These are phyloP conservation scores for Rhodomyrtus tomentosa DNA, from an alignment of 345 rosid genomes.

Conservation along the genomic window DNA sequence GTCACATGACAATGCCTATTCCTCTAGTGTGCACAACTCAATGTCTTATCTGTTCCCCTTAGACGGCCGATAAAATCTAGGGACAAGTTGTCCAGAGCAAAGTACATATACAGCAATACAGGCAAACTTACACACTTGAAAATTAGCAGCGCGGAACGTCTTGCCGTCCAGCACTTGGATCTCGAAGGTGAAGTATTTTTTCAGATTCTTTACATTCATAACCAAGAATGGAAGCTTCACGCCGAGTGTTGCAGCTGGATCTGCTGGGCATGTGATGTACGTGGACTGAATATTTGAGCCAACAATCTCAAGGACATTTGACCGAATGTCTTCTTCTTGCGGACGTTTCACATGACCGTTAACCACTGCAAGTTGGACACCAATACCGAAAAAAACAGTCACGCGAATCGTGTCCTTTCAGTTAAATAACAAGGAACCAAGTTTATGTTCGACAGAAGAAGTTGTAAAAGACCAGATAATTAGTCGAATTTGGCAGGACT, in stretches of 20 bases:
- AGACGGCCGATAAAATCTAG: neutral
- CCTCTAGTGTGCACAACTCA: neutral
- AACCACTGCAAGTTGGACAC: slow-evolving; percentile 30
- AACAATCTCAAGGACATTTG: slow-evolving; percentile 78
- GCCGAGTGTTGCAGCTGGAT: slow-evolving; percentile 85
- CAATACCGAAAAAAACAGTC: neutral
- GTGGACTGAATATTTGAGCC: slow-evolving; percentile 85
- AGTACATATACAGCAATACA: neutral
- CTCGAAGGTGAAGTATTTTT: slow-evolving; percentile 91
- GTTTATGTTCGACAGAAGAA: neutral
- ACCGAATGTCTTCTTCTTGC: slow-evolving; percentile 81
- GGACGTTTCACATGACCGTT: slow-evolving; percentile 80
- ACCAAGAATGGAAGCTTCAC: slow-evolving; percentile 93
- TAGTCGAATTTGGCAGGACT: neutral
- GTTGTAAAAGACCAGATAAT: neutral
- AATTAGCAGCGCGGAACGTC: slow-evolving; percentile 98
- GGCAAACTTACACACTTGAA: slow-evolving; percentile 84
- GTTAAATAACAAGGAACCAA: neutral
- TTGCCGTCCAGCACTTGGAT: slow-evolving; percentile 92
- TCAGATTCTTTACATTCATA: slow-evolving; percentile 76
- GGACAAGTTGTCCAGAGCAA: neutral
- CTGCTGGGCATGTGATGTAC: slow-evolving; percentile 85
- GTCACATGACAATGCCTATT: neutral
- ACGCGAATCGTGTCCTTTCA: neutral
- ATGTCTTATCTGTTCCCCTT: neutral